Evolutionary conservation across 2,329 filamentous ascomycete species (phyloP).

Genomic region (Sarocladium brachiariae): DNA sequence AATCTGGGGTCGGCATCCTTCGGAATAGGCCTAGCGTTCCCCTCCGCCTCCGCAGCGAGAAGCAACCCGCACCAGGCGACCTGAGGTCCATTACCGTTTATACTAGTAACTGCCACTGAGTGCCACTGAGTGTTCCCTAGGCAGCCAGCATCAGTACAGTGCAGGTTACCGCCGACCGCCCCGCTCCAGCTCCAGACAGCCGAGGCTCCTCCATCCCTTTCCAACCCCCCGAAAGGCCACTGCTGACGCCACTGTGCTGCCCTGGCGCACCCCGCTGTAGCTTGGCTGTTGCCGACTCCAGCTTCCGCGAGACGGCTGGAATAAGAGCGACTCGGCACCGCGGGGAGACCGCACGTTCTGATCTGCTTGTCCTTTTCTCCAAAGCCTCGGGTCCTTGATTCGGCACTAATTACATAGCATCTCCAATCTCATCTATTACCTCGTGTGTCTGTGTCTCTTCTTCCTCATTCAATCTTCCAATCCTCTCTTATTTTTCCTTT

Average conservation of each 20-base stretch:
- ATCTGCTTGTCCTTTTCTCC: neutral
- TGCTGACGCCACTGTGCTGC: neutral
- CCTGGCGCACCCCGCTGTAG: neutral
- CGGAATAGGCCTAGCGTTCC: slow-evolving; percentile 2
- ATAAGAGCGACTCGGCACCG: slow-evolving; percentile 8
- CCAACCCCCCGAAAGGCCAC: neutral
- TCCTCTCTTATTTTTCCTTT: neutral
- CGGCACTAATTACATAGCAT: no score
- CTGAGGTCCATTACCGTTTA: no score
- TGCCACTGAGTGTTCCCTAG: no score
- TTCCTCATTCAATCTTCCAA: neutral
- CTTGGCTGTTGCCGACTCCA: slow-evolving; percentile 5
- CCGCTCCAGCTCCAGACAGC: slow-evolving; percentile 5
- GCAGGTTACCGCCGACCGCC: slow-evolving; percentile 6
- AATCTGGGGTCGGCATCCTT: slow-evolving; percentile 2
- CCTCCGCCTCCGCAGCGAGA: neutral
- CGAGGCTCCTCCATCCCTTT: neutral
- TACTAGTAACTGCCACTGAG: no score
- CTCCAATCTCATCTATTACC: neutral
- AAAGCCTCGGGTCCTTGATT: slow-evolving; percentile 5
- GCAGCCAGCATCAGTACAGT: neutral
- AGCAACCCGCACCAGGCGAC: no score
- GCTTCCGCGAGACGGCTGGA: neutral
- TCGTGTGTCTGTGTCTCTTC: neutral
- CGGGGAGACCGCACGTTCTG: neutral